Percentiles rank a stretch among this genome's conserved stretches.
These are phyloP conservation scores for Pythium aphanidermatum DNA, from an alignment of 352 stramenopile genomes.

Conservation along the genomic window DNA sequence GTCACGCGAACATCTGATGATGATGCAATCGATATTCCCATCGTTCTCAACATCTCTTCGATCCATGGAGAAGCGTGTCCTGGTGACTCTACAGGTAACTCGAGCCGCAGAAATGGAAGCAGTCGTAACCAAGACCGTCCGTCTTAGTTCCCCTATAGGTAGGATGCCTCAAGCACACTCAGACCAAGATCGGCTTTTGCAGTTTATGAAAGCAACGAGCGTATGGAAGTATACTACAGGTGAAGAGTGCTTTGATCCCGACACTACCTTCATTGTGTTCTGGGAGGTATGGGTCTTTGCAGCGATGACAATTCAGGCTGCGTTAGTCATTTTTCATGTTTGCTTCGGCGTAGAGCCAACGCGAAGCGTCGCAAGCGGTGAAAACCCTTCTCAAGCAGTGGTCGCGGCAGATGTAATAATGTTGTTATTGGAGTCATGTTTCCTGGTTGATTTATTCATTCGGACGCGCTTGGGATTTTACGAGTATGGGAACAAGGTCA, in stretches of 20 bases:
- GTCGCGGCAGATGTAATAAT: constrained; percentile 23
- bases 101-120: constrained; percentile 27
- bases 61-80: constrained; percentile 24
- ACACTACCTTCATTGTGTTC: constrained; percentile 32
- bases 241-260: constrained; percentile 36
- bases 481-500: constrained; percentile 62
- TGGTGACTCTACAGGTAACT: constrained; percentile 20
- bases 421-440: constrained; percentile 34
- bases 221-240: constrained; percentile 5
- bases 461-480: constrained; percentile 51
- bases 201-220: neutral
- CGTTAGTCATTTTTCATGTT: constrained; percentile 39
- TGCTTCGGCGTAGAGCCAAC: constrained; percentile 42
- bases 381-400: constrained; percentile 7
- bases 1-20: constrained; percentile 34
- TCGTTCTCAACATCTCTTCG: constrained; percentile 23
- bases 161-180: neutral
- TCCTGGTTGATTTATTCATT: constrained; percentile 45
- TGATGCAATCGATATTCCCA: constrained; percentile 29
- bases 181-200: neutral
- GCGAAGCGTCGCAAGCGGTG: neutral
- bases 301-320: constrained; percentile 31
- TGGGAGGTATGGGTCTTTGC: constrained; percentile 48
- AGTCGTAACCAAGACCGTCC: constrained; percentile 3
- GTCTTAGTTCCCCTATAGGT: neutral